A percentile compares a stretch with the other conserved stretches of the same genome.
Evolutionary conservation across 1,284 basidiomycete species (phyloP).

Genomic region (Leccinum angustisporum): DNA sequence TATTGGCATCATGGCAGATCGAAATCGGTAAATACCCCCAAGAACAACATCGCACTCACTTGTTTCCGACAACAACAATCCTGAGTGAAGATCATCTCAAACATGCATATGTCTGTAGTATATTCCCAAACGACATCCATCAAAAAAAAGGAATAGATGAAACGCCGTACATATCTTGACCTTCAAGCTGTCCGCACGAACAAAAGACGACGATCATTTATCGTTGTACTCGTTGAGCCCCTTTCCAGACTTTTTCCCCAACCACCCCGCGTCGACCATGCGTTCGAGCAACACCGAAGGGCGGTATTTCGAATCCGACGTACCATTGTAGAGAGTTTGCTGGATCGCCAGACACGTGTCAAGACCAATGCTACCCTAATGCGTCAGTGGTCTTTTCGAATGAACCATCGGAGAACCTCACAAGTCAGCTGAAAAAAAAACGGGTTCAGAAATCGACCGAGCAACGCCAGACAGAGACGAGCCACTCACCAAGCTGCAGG

Average conservation of each 20-base stretch:
- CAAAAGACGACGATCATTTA: conserved; percentile 1
- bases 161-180: background rate
- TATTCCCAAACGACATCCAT: background rate
- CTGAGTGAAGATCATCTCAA: background rate
- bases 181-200: background rate
- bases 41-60: too few relatives aligned
- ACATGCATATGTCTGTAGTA: too few relatives aligned
- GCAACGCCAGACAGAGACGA: background rate
- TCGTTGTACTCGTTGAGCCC: conserved; percentile 80
- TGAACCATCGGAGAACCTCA: conserved; percentile 39
- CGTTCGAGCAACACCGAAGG: conserved; percentile 86
- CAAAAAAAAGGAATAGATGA: background rate
- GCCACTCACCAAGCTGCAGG: conserved; percentile 65
- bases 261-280: conserved; percentile 97
- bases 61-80: background rate
- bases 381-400: conserved; percentile 4
- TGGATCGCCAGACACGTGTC: conserved; percentile 92
- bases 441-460: background rate
- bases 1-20: too few relatives aligned
- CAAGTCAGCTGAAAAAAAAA: conserved; percentile 66
- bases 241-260: conserved; percentile 88
- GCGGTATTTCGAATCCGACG: conserved; percentile 96
- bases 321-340: conserved; percentile 84
- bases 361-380: conserved; percentile 76
- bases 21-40: too few relatives aligned